phyloP scores from a whole-genome alignment of 108 stramenopile species.

The Discostella stelligeroides region DNA sequence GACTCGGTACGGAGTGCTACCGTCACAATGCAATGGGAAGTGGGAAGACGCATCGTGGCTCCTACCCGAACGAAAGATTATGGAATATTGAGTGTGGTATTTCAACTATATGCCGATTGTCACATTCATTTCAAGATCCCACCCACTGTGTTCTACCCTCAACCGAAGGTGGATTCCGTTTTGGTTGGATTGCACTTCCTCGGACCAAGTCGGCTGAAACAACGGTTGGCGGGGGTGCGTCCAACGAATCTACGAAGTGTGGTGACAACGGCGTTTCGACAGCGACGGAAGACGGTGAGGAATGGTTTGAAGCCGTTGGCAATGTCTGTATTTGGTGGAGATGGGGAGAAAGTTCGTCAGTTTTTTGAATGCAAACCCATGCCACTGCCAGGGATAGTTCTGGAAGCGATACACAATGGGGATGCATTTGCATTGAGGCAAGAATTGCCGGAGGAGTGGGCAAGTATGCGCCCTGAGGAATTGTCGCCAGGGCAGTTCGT shows the following conservation, averaged over 20 bases:
- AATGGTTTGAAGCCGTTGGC: conserved; percentile 87
- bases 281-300: conserved; percentile 94
- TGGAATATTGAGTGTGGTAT: conserved; percentile 95
- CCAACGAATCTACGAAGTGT: conserved; percentile 82
- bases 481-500: conserved; percentile 93
- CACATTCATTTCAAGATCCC: conserved; percentile 95
- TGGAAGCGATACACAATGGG: conserved; percentile 50
- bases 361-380: conserved; percentile 58
- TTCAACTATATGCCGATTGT: conserved; percentile 83
- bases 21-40: conserved; percentile 98
- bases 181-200: conserved; percentile 92
- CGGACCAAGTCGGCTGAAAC: conserved; percentile 57
- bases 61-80: conserved; percentile 84
- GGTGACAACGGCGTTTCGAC: conserved; percentile 89
- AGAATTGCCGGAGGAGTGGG: conserved; percentile 83
- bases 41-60: conserved; percentile 90
- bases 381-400: conserved; percentile 60
- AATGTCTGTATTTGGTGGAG: conserved; percentile 41
- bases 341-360: conserved; percentile 40
- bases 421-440: conserved; percentile 78
- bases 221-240: conserved; percentile 77
- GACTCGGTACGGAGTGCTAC: conserved; percentile 89
- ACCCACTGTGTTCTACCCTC: conserved; percentile 96
- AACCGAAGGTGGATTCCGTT: conserved; percentile 95
- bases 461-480: conserved; percentile 89